phyloP scores from a whole-genome alignment of 2,329 filamentous ascomycete species.

The Fusarium verrucosum region DNA sequence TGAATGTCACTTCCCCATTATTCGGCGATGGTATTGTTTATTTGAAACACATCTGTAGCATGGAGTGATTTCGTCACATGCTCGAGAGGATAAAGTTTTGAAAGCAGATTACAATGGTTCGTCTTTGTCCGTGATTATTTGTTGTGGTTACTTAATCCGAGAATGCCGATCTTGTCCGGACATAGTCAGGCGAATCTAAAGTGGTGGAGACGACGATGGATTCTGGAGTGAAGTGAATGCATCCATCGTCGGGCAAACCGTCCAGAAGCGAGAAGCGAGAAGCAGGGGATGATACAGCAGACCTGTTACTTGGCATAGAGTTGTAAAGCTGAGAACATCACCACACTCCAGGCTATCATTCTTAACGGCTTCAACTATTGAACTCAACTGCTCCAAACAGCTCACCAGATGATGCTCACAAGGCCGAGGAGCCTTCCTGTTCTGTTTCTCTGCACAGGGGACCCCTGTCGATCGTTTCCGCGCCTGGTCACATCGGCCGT shows the following conservation, averaged over 20 bases:
- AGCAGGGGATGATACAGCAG: neutral
- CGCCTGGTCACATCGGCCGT: constrained; percentile 23
- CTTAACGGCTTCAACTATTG: constrained; percentile 9
- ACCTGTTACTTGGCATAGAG: neutral
- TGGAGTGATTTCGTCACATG: neutral
- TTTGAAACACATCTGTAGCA: constrained; percentile 26
- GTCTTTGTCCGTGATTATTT: neutral
- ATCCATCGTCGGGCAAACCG: constrained; percentile 21
- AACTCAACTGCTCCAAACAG: neutral
- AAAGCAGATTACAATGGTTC: constrained; percentile 7
- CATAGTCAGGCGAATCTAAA: constrained; percentile 3
- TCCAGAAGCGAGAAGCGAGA: constrained; percentile 29
- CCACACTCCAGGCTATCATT: neutral
- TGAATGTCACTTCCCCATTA: constrained; percentile 7
- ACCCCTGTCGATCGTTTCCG: constrained; percentile 38
- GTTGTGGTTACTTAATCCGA: neutral
- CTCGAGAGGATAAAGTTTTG: neutral
- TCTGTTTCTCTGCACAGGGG: constrained; percentile 38
- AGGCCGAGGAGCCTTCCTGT: constrained; percentile 33
- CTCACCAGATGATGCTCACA: constrained; percentile 15
- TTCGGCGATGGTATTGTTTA: constrained; percentile 1
- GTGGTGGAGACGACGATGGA: constrained; percentile 1
- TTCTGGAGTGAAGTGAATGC: constrained; percentile 24
- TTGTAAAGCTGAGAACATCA: constrained; percentile 7
- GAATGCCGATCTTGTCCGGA: neutral